phyloP scores from a whole-genome alignment of 345 rosid species.

The Brassica carinata region DNA sequence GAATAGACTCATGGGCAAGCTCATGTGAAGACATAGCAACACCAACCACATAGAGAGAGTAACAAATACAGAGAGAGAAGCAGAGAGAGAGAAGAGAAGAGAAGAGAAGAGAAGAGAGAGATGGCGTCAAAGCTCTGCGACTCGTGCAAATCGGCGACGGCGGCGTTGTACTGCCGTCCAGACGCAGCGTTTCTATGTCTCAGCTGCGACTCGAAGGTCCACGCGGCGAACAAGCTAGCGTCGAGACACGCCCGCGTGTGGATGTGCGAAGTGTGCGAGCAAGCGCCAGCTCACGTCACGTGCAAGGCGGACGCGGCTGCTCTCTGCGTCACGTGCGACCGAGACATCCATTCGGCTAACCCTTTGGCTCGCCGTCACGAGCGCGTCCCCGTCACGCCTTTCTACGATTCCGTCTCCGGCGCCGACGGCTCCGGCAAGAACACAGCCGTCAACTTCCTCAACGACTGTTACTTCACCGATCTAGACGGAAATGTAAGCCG shows the following conservation, averaged over 20 bases:
- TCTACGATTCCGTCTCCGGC: constrained; percentile 58
- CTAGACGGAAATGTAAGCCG: constrained; percentile 49
- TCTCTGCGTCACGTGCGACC: constrained; percentile 92
- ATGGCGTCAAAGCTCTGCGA: constrained; percentile 94
- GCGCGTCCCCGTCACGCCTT: constrained; percentile 78
- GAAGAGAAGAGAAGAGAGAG: neutral
- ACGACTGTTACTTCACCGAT: constrained; percentile 56
- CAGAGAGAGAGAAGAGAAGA: neutral
- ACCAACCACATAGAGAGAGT: constrained; percentile 39
- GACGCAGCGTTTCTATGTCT: constrained; percentile 92
- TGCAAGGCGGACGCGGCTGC: constrained; percentile 99
- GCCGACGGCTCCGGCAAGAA: constrained; percentile 42
- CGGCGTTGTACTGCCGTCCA: constrained; percentile 78
- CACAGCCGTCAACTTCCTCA: constrained; percentile 56
- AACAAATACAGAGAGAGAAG: constrained; percentile 8
- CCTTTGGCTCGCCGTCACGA: constrained; percentile 93
- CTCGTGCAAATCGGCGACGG: constrained; percentile 92
- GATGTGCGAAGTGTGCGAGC: constrained; percentile 96
- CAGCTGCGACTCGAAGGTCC: constrained; percentile 81
- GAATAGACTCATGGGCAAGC: constrained; percentile 48
- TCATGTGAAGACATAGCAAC: constrained; percentile 39
- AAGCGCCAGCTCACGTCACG: constrained; percentile 94
- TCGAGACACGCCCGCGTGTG: constrained; percentile 94
- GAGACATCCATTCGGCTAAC: constrained; percentile 95
- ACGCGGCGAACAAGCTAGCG: constrained; percentile 93